These are phyloP conservation scores for Candida vaughaniae DNA, from an alignment of 805 yeast genomes.

Conservation along the genomic window DNA sequence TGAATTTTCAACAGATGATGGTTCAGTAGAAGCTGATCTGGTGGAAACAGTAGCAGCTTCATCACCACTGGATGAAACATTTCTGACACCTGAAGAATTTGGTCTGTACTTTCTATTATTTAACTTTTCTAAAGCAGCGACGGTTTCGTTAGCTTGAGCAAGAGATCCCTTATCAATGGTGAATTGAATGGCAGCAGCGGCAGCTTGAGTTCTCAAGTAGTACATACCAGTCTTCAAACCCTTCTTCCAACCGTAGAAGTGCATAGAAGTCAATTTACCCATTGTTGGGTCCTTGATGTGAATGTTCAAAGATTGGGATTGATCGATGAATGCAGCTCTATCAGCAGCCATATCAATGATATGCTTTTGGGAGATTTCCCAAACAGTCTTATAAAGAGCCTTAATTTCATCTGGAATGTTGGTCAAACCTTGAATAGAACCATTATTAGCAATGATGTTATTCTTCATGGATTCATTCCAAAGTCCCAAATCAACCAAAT, in stretches of 20 bases:
- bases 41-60: slow-evolving; percentile 19
- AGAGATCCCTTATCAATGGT: slow-evolving; percentile 48
- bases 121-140: slow-evolving; percentile 39
- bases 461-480: slow-evolving; percentile 61
- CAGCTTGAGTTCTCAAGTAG: slow-evolving; percentile 96
- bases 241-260: slow-evolving; percentile 97
- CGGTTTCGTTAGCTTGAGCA: slow-evolving; percentile 35
- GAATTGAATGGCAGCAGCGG: slow-evolving; percentile 94
- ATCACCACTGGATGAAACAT: slow-evolving; percentile 17
- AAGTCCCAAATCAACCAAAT: slow-evolving; percentile 56
- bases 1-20: slow-evolving; percentile 45
- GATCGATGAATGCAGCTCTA: slow-evolving; percentile 80
- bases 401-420: slow-evolving; percentile 55
- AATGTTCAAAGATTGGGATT: slow-evolving; percentile 90
- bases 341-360: slow-evolving; percentile 68
- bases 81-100: slow-evolving; percentile 4
- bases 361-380: slow-evolving; percentile 61
- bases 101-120: slow-evolving; percentile 38
- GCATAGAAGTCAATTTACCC: slow-evolving; percentile 97
- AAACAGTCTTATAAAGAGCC: slow-evolving; percentile 56
- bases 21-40: slow-evolving; percentile 36
- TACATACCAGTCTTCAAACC: slow-evolving; percentile 99
- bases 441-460: slow-evolving; percentile 54
- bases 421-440: slow-evolving; percentile 55
- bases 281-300: slow-evolving; percentile 87